A percentile compares a stretch with the other conserved stretches of the same genome.
Evolutionary conservation across 495 filamentous ascomycete genomes (phyloP).

Genomic region (Penicillium canescens): DNA sequence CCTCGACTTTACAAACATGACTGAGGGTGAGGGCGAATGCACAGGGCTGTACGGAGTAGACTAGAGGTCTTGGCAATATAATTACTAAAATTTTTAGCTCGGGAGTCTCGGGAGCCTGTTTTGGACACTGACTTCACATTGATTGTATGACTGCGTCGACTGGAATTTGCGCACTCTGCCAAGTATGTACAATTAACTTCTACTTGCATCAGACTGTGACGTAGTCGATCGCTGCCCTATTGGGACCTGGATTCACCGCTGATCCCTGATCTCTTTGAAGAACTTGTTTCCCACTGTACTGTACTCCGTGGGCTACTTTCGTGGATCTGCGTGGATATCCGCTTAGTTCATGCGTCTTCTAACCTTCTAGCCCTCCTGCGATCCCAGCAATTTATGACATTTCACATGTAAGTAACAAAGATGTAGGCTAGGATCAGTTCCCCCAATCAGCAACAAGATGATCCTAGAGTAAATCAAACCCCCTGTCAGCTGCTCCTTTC

Average conservation of each 20-base stretch:
- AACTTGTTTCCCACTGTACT: no score
- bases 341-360: no score
- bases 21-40: not conserved
- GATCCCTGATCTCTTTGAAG: not conserved
- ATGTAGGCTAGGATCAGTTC: not conserved
- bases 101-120: conserved; percentile 20
- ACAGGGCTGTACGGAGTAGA: not conserved
- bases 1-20: no score
- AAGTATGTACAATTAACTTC: not conserved
- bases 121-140: conserved; percentile 16
- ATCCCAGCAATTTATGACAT: no score
- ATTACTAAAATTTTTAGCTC: conserved; percentile 5
- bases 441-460: not conserved
- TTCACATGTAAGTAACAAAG: no score
- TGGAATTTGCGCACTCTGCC: not conserved
- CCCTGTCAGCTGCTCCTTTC: conserved; percentile 8
- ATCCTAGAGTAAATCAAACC: not conserved
- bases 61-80: conserved; percentile 6
- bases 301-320: no score
- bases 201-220: conserved; percentile 11
- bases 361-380: no score
- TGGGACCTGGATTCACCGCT: conserved; percentile 15
- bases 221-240: conserved; percentile 26
- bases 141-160: not conserved
- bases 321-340: no score